Evolutionary conservation across 2,329 filamentous ascomycete species (phyloP).

Genomic region (Thelonectria rubi): DNA sequence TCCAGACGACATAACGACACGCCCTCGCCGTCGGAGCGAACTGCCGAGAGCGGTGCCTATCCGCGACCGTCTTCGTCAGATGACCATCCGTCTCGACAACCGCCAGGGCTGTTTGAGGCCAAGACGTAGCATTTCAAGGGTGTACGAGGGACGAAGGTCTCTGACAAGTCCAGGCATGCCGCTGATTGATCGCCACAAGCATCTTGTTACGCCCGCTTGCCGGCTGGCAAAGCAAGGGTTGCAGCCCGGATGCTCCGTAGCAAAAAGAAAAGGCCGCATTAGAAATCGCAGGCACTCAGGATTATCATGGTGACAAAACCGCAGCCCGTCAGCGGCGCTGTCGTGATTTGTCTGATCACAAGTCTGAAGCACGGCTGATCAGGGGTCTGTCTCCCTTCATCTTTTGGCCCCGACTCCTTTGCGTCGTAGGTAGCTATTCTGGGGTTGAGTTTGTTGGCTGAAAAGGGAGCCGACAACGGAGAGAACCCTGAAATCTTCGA

Average conservation of each 20-base stretch:
- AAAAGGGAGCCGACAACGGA: constrained; percentile 9
- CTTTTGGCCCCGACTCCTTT: neutral
- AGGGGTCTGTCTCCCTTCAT: constrained; percentile 4
- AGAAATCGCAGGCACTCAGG: constrained; percentile 3
- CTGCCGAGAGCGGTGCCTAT: constrained; percentile 34
- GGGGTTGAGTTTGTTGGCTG: neutral
- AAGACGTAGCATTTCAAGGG: constrained; percentile 32
- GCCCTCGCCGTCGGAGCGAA: constrained; percentile 30
- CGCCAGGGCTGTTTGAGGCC: constrained; percentile 16
- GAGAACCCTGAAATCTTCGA: constrained; percentile 9
- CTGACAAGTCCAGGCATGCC: neutral
- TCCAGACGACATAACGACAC: neutral
- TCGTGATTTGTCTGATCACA: neutral
- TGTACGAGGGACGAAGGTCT: neutral
- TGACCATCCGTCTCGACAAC: constrained; percentile 22
- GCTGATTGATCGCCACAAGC: constrained; percentile 22
- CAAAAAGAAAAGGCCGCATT: constrained; percentile 3
- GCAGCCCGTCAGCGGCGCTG: constrained; percentile 9
- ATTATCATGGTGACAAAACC: constrained; percentile 11
- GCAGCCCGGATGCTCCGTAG: neutral
- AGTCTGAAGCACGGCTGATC: constrained; percentile 2
- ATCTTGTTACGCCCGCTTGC: constrained; percentile 11
- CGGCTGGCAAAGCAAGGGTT: constrained; percentile 7
- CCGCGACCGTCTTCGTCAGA: constrained; percentile 32
- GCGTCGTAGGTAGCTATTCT: neutral